Conservation (phyloP, 257 asterid species). For the Solanum chaucha region DNA sequence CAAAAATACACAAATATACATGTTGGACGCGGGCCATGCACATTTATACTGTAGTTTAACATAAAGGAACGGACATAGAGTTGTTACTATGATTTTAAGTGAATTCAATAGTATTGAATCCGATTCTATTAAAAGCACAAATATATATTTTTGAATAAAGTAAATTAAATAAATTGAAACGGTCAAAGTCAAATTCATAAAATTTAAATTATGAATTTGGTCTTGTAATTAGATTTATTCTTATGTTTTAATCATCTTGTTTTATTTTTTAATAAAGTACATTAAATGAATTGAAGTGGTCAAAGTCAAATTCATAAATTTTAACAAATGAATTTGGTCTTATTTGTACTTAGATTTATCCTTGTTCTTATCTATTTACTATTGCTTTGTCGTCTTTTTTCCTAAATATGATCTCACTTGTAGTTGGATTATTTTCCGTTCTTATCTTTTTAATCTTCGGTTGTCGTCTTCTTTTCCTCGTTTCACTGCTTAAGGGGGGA, state of each 20-base stretch:
- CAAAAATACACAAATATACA: too few species aligned
- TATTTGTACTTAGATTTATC: background rate
- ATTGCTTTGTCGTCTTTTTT: background rate
- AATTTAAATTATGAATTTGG: background rate
- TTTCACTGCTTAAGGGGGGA: background rate
- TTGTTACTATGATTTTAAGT: too few species aligned
- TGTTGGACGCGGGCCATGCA: too few species aligned
- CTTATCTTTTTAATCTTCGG: background rate
- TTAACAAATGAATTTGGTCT: background rate
- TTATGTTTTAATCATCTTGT: background rate
- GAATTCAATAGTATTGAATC: too few species aligned
- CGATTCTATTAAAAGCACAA: too few species aligned
- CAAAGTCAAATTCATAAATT: background rate
- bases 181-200: background rate
- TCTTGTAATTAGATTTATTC: background rate
- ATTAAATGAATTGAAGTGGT: background rate
- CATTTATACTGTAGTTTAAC: too few species aligned
- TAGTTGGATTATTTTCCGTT: background rate
- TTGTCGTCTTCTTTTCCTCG: background rate
- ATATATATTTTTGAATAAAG: background rate
- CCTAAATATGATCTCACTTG: background rate
- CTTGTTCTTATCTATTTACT: background rate
- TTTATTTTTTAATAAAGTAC: background rate
- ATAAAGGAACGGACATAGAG: background rate
- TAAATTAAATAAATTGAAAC: background rate